These are phyloP conservation scores for Penicillium sp. DNA, from an alignment of 2,329 filamentous ascomycete species.

Conservation along the genomic window DNA sequence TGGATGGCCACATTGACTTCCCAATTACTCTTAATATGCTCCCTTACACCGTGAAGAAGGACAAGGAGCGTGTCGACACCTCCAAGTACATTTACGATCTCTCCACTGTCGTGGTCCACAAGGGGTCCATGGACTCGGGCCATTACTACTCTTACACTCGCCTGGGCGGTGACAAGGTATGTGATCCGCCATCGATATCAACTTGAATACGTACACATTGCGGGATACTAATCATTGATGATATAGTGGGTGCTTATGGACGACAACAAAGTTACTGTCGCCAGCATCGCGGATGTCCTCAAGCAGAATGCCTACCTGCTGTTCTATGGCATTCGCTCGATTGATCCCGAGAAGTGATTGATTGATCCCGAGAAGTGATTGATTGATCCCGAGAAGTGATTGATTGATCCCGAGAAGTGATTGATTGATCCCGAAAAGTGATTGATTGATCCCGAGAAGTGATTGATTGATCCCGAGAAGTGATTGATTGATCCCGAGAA, in stretches of 20 bases:
- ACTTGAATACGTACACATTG: background rate
- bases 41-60: constrained; percentile 77
- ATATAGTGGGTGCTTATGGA: constrained; percentile 92
- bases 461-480: constrained; percentile 26
- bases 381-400: constrained; percentile 26
- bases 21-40: constrained; percentile 87
- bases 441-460: background rate
- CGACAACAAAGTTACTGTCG: constrained; percentile 88
- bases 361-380: too few relatives aligned
- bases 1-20: constrained; percentile 85
- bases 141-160: constrained; percentile 87
- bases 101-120: constrained; percentile 87
- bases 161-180: constrained; percentile 73
- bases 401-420: too few relatives aligned
- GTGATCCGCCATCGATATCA: constrained; percentile 24
- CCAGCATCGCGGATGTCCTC: constrained; percentile 82
- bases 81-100: constrained; percentile 80
- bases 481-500: background rate
- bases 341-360: constrained; percentile 25
- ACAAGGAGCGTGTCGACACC: constrained; percentile 40
- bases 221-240: constrained; percentile 11
- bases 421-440: constrained; percentile 26
- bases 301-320: constrained; percentile 86
- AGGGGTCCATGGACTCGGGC: constrained; percentile 89
- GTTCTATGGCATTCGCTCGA: constrained; percentile 68